A percentile compares a stretch with the other conserved stretches of the same genome.
Conservation (phyloP, 2,329 filamentous ascomycete species). For the Lojkania enalia region DNA sequence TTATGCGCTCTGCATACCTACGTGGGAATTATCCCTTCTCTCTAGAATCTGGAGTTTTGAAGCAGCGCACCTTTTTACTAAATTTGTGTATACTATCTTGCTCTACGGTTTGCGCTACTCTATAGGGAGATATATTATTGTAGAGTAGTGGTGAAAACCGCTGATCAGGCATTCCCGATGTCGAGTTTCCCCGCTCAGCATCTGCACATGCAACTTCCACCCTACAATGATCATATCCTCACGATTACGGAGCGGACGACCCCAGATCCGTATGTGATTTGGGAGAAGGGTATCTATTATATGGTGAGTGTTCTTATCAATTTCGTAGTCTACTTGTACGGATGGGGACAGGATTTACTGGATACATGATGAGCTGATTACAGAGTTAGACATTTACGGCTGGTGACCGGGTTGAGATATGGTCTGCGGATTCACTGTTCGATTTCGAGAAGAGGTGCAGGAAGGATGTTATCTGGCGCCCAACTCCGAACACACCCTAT, state of each 20-base stretch:
- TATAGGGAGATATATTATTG: no score
- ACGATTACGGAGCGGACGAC: conserved; percentile 47
- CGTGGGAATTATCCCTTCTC: no score
- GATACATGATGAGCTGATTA: no score
- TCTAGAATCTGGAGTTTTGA: no score
- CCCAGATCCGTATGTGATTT: conserved; percentile 51
- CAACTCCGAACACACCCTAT: conserved; percentile 48
- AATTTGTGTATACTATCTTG: no score
- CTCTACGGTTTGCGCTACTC: no score
- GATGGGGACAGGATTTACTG: no score
- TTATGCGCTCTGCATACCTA: no score
- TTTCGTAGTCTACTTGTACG: no score
- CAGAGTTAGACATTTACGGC: conserved; percentile 47
- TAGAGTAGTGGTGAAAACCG: no score
- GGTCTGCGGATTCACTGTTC: conserved; percentile 46
- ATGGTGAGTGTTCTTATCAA: conserved; percentile 38
- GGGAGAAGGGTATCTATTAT: conserved; percentile 49
- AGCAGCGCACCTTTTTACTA: no score
- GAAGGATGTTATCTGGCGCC: conserved; percentile 48
- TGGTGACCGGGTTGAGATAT: conserved; percentile 51
- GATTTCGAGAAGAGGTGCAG: conserved; percentile 44
- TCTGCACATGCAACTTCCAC: conserved; percentile 25
- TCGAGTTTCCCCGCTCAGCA: conserved; percentile 10
- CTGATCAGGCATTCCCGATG: neutral
- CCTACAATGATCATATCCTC: conserved; percentile 47